A percentile compares a stretch with the other conserved stretches of the same genome.
Conservation (phyloP, 257 asterid species). For the Solanum okadae region DNA sequence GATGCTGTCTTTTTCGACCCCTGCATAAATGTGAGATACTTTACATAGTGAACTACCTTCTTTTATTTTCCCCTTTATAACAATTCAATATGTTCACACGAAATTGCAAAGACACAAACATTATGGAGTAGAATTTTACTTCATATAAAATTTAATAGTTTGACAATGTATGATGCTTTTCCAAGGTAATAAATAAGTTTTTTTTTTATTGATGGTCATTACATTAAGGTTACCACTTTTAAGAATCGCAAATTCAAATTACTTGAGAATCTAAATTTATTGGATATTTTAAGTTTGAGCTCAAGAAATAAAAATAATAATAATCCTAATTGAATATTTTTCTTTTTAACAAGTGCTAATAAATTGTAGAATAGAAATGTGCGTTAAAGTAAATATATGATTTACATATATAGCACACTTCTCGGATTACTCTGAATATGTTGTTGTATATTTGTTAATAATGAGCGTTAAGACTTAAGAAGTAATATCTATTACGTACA, state of each 20-base stretch:
- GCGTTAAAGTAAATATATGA: too few relatives aligned
- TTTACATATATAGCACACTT: fast-evolving
- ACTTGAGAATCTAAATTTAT: neutral
- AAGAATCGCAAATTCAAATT: neutral
- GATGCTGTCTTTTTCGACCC: too few relatives aligned
- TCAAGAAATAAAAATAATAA: neutral
- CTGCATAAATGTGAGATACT: too few relatives aligned
- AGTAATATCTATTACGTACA: too few relatives aligned
- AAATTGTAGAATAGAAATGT: neutral
- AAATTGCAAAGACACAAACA: neutral
- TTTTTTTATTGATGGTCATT: neutral
- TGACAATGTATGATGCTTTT: neutral
- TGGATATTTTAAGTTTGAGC: neutral
- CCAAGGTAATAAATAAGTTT: too few relatives aligned
- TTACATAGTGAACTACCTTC: neutral
- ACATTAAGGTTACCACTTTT: too few relatives aligned
- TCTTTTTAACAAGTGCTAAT: neutral
- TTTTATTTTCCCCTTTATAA: too few relatives aligned
- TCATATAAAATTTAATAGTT: neutral
- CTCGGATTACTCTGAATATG: fast-evolving
- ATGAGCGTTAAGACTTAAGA: too few relatives aligned
- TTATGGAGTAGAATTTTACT: neutral
- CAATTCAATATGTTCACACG: neutral
- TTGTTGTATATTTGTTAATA: too few relatives aligned
- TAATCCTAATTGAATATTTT: neutral